Evolutionary conservation across 1,284 basidiomycete genomes (phyloP), one percentile per base, ranked within the genome.

Genomic region (Cryptococcus neoformans): DNA sequence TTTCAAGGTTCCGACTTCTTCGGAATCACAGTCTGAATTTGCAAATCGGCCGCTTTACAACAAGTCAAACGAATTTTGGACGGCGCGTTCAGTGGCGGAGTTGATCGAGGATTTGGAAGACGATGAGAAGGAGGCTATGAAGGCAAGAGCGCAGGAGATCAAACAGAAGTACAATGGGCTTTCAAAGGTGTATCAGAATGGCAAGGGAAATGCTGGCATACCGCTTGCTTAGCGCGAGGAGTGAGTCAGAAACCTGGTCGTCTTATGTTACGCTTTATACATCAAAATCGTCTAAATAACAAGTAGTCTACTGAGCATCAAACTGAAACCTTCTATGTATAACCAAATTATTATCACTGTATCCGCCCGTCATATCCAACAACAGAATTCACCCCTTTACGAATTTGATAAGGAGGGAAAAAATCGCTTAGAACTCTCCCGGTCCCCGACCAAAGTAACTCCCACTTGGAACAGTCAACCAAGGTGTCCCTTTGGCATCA

Each of bases 41-140:
- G 54, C 51, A 35, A 17, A 44, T 6, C 56, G 68, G 40, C 64
- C 62, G 37, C 50, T 66, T 42, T 69, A 69, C 54, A 69, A 69
- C 55, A 57, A 56, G 34, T 45, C 37, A 11, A 69, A 69, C 55
- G 51, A 61, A 2, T 69, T 66, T 59, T 68, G 57, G 57, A 68
- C 62, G 4, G 57, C 64, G 10, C 36, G 36, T 8, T 59, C 60
- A 7, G 42, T 69, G 2, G 58, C 50, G 2, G 63, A 68, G 6
- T 59, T 69, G 10, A 51, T 69, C 6, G 45, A 44, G 9, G 55
- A 63, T 14, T 50, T 67, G 21, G 21, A 39, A 8, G 49, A 10
- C 1, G 59, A 62, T 28, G 62, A 61, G 41, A 51, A 55, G 38
- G 49, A 10, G 14, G 55, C 34, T 1, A 54, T 56, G 47, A 37